Base-by-base conservation (phyloP, 2,329 filamentous ascomycete genomes). In the Hypoxylon sp. region DNA sequence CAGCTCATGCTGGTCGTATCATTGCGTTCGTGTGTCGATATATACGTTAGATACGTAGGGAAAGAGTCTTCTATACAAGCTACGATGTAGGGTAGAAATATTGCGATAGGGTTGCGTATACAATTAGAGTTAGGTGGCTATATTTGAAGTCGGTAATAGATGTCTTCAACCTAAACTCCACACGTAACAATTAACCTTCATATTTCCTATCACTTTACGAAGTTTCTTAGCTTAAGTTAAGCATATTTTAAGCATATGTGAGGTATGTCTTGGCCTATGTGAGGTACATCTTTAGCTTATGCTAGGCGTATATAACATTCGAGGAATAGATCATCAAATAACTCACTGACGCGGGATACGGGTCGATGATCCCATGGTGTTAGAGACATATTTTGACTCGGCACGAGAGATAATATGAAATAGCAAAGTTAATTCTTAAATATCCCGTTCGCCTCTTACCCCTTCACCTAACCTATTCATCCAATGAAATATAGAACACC, bases 401-500 rank as follows among this genome's bases (percentile, higher is more conserved):
- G n/a, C n/a, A 23, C 6, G 17, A 34, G 25, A 46, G 17, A 14
- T 10, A 19, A 9, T 3, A 34, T 36, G 36, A 10, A 32, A 45
- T 23, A 23, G 17, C 17, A 43, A 4, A 11, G 19, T 23, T 19
- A 56, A 46, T 34, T 23, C 4, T 50, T 41, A 9, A 28, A 50
- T n/a, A 50, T 3, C 46, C 19, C 11, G 10, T 30, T 32, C 49
- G 36, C 23, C 36, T 41, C 7, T 32, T 14, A 36, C n/a, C 1
- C 17, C 21, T 23, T 55, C 17, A 14, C 41, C 43, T 13, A 2
- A 1, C 38, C 17, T 9, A 30, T 41, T 19, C 32, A 38, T n/a
- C 23, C 25, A 56, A 52, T 32, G 9, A 43, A 30, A 45, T 28
- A 46, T 17, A 23, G 25, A 49, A 55, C 17, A 36, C 19, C 21